Conservation (phyloP, 2,329 filamentous ascomycete genomes). For the Chaetomiaceae sp. region DNA sequence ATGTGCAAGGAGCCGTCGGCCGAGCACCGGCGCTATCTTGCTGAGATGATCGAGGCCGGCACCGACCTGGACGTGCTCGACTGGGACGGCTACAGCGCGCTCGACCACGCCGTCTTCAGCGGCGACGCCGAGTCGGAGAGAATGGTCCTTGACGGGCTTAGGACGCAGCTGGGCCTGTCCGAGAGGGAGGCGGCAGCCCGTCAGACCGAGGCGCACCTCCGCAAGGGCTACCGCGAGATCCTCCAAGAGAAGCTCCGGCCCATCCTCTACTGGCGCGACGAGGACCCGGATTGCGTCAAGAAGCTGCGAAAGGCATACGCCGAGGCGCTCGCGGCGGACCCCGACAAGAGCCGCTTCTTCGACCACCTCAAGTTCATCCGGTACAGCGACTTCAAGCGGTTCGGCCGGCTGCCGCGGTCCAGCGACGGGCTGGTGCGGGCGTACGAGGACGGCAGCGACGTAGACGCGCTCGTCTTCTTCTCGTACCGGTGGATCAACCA, state of each 20-base stretch:
- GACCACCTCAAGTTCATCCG: slow-evolving; percentile 7
- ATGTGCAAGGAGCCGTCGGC: background rate
- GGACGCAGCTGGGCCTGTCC: too few species aligned
- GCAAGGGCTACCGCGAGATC: too few species aligned
- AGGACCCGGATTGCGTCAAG: too few species aligned
- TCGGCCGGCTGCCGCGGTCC: background rate
- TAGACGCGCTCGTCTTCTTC: slow-evolving; percentile 13
- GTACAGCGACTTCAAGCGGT: slow-evolving; percentile 7
- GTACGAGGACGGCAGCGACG: background rate
- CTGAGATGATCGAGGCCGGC: background rate
- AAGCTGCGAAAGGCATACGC: background rate
- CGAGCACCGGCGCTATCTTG: background rate
- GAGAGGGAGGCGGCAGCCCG: too few species aligned
- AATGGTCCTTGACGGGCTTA: background rate
- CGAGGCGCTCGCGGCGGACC: background rate
- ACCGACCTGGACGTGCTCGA: background rate
- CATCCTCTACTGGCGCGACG: too few species aligned
- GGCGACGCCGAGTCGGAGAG: background rate
- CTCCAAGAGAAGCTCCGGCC: too few species aligned
- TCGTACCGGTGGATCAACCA: slow-evolving; percentile 15
- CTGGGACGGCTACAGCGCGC: background rate
- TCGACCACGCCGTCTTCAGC: background rate
- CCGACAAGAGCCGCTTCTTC: background rate
- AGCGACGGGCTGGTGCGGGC: background rate
- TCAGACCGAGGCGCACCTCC: too few species aligned